Evolutionary conservation across 345 rosid species (phyloP).

Genomic region (Brassica nigra): DNA sequence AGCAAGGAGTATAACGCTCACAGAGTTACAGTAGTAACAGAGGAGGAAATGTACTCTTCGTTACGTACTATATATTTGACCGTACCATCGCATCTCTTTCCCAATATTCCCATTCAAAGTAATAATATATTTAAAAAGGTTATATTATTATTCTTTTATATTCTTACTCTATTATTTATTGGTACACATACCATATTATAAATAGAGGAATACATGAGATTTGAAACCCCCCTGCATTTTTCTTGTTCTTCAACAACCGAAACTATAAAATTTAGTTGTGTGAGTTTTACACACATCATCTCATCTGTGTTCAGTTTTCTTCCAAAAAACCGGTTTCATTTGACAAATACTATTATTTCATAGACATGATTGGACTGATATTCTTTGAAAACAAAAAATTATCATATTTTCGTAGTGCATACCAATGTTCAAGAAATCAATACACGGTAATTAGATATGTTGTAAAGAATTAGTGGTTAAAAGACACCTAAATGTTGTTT

Average conservation of each 20-base stretch:
- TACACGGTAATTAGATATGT: background rate
- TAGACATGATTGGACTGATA: background rate
- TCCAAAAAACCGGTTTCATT: background rate
- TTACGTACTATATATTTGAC: conserved; percentile 26
- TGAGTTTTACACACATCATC: conserved; percentile 25
- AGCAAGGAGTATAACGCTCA: conserved; percentile 8
- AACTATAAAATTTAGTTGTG: background rate
- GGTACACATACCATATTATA: background rate
- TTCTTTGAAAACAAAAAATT: background rate
- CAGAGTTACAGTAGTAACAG: background rate
- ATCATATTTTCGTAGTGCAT: background rate
- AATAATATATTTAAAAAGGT: background rate
- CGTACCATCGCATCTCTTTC: conserved; percentile 26
- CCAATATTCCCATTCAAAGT: conserved; percentile 17
- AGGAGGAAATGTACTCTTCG: conserved; percentile 16
- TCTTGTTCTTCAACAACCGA: conserved; percentile 31
- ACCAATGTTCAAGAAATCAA: background rate
- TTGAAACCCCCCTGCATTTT: conserved; percentile 11
- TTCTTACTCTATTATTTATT: background rate
- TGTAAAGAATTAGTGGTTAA: background rate
- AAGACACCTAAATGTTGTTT: background rate
- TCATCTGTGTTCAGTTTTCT: conserved; percentile 24
- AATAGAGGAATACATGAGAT: background rate
- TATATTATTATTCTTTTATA: background rate
- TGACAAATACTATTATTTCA: background rate